Evolutionary conservation across 331 rosid genomes (phyloP), one percentile per base, ranked within the genome.

Genomic region (Quercus phellos): DNA sequence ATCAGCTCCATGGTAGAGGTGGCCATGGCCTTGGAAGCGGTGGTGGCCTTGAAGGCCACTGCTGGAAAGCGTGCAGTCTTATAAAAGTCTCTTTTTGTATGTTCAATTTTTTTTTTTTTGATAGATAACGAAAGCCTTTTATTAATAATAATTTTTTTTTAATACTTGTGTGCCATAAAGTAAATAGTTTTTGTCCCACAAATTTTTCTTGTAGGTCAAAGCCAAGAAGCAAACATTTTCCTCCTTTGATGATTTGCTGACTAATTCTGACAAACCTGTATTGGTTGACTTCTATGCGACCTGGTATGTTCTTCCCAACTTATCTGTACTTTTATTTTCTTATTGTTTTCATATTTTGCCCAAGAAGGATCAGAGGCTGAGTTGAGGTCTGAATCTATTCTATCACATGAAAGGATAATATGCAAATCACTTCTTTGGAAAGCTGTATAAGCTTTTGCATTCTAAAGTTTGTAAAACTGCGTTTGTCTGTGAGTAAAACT

Each of bases 211-310:
- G 78, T 81, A 92, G 99, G 97, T 90, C 60, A 81, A 80, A 84
- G 98, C 98, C 59, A 92, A 89, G 90, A 93, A 90, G 75, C 93
- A 95, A 79, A 86, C 90, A 2, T 95, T 87, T 78, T 89, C 97
- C 55, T 83, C 93, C 17, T 91, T 95, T 63, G 97, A 93, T 30
- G 99, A 93, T 77, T 88, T 95, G 85, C 87, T 95, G 78, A 83
- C 84, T 29, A 90, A 88, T 74, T 75, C 96, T 13, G 97, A 87
- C 10, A 95, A 85, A 72, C 98, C 97, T 51, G 92, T 95, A 10
- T 76, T 95, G 80, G 99, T 95, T 72, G 99, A 95, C 91, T 95
- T 95, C 84, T 95, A 95, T 77, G 99, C 99, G 2, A 93, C 98
- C 74, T 95, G 99, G 97, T 93, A 75, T 77, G 79, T 32, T 75